Base-by-base conservation (phyloP, 768 basidiomycete genomes). In the Leccinum barrowsii region DNA sequence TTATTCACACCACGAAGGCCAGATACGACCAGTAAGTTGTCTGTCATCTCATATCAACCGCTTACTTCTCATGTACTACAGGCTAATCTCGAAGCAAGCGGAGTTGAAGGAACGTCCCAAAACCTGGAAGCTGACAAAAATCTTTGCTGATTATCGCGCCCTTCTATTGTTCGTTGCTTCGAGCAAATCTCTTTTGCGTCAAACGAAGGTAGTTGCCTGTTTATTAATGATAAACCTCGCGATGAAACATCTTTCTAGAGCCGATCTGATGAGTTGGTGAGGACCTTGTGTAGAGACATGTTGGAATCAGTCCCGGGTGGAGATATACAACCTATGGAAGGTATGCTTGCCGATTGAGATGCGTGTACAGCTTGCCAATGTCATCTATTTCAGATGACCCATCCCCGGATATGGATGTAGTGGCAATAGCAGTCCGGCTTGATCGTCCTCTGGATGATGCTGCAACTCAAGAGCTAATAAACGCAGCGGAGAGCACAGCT, bases 1-100 rank as follows among this genome's bases (percentile, higher is more conserved):
- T 54, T 2, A 0, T 54, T 1, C 1, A 1, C 7, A 15, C 30
- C 7, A 46, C 54, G 4, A 63, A 56, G 26, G 13, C 5, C 3
- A 17, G 17, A 47, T 65, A 65, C 17, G 56, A 62, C 34, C 21
- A 4, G 63, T 58, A 2, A 8, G 63, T 54, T 19, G 42, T 44
- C 42, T 21, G 15, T 7, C 6, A 37, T 0, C 7, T 7, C 8
- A 42, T 11, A 44, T 7, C 19, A 19, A n/a, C 4, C 6, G 1
- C 42, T 26, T 19, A 34, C 5, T 13, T 37, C 5, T 47, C 3
- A 34, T 42, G 32, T 8, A 22, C 28, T 0, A 32, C 17, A 63
- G 59, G 28, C n/a, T 64, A 13, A 12, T 19, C n/a, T n/a, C n/a
- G 13, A 2, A 10, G 44, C 26, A 54, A 17, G 2, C 2, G 6